Evolutionary conservation across 805 yeast genomes (phyloP).

Genomic region (Blastobotrys peoriensis): DNA sequence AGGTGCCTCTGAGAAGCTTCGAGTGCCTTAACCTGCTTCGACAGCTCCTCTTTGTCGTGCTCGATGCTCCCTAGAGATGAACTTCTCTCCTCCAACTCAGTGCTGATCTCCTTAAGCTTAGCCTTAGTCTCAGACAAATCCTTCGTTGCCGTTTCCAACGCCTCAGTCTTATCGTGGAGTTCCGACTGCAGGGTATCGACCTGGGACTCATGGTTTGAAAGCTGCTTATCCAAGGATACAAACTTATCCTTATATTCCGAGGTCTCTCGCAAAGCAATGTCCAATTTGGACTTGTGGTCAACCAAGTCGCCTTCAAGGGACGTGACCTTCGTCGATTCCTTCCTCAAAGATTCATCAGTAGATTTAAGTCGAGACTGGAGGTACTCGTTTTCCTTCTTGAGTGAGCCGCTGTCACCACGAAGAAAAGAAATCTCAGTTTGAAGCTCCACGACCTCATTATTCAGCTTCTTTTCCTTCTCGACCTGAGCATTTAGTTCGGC

Average conservation of each 20-base stretch:
- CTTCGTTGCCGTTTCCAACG: slow-evolving; percentile 7
- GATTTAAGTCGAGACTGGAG: slow-evolving; percentile 9
- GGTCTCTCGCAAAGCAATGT: slow-evolving; percentile 6
- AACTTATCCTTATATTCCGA: slow-evolving; percentile 6
- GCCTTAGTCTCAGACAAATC: slow-evolving; percentile 7
- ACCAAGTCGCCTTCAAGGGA: slow-evolving; percentile 12
- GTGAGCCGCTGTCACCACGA: slow-evolving; percentile 15
- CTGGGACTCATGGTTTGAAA: slow-evolving; percentile 3
- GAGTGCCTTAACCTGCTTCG: slow-evolving; percentile 28
- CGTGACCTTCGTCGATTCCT: slow-evolving; percentile 6
- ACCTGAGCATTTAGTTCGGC: background rate
- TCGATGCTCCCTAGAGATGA: slow-evolving; percentile 12
- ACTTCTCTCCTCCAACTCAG: slow-evolving; percentile 9
- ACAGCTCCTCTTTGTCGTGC: slow-evolving; percentile 24
- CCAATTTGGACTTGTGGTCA: slow-evolving; percentile 12
- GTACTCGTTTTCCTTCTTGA: slow-evolving; percentile 15
- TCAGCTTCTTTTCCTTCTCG: slow-evolving; percentile 1
- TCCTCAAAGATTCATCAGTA: slow-evolving; percentile 15
- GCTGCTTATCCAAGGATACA: slow-evolving; percentile 4
- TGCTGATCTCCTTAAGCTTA: slow-evolving; percentile 9
- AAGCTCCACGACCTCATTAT: slow-evolving; percentile 10
- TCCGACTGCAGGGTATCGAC: background rate
- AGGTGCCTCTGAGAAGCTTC: slow-evolving; percentile 21
- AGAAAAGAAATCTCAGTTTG: slow-evolving; percentile 20
- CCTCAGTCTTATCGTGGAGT: slow-evolving; percentile 3